Evolutionary conservation across 257 asterid genomes (phyloP), one percentile per base, ranked within the genome.

Genomic region (Plantago ovata): DNA sequence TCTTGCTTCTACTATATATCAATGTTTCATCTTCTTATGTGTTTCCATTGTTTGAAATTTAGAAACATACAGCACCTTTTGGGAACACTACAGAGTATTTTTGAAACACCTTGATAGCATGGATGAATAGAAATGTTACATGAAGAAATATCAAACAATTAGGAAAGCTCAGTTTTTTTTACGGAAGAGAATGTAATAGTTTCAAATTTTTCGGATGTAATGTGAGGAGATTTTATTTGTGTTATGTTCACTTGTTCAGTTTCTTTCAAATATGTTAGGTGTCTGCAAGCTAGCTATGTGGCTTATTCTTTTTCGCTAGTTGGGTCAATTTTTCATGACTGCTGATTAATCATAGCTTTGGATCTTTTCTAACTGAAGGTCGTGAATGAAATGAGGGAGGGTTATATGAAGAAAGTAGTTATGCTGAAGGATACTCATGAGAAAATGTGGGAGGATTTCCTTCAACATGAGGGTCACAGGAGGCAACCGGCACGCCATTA

Each of bases 361-460:
- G 43, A 58, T 66, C 51, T 61, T 71, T 69, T 4, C 0, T 54
- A 70, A 63, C 75, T 58, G 32, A 70, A 93, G 99, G 88, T 81
- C 59, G 68, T 89, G 13, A 78, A 74, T 67, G 94, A 81, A 67
- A 78, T 82, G 56, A 74, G 96, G 75, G 96, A 86, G 69, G 74
- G 63, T 69, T 75, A 77, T 74, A 61, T 80, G 77, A 84, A 77
- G 71, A 84, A 86, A 64, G 74, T 86, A 63, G 67, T 72, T 53
- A 33, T 56, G 49, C 75, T 86, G 58, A 82, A 83, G 80, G 85
- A 63, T 63, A 43, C 81, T 63, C 97, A 86, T 64, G 87, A 84
- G 57, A 84, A 73, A 60, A 76, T 84, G 74, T 81, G 96, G 95
- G 94, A 81, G 57, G 96, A 83, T 73, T 86, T 93, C 75, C 85